Evolutionary conservation across 2,329 filamentous ascomycete genomes (phyloP).

Genomic region (Pyrenophora seminiperda): DNA sequence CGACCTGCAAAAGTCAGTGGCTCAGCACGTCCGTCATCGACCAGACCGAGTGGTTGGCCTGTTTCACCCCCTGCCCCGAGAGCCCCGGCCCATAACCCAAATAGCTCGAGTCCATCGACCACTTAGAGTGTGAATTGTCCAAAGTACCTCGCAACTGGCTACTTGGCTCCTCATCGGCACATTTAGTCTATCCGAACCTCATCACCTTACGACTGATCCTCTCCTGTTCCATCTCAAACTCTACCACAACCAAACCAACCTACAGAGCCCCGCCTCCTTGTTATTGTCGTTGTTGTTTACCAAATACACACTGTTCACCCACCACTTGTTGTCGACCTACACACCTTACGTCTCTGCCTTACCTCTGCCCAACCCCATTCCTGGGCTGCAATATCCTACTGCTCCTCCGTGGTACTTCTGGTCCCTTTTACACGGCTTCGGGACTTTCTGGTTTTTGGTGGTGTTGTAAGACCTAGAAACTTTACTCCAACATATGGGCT

Average conservation of each 20-base stretch:
- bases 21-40: conserved; percentile 42
- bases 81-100: conserved; percentile 42
- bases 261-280: conserved; percentile 17
- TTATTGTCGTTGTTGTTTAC: conserved; percentile 34
- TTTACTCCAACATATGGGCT: conserved; percentile 47
- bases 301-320: conserved; percentile 25
- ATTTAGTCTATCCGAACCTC: conserved; percentile 40
- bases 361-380: conserved; percentile 34
- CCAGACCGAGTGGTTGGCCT: conserved; percentile 44
- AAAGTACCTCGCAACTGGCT: conserved; percentile 44
- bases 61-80: conserved; percentile 44
- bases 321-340: conserved; percentile 15
- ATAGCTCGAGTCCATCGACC: conserved; percentile 46
- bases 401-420: conserved; percentile 18
- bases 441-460: conserved; percentile 15
- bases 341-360: conserved; percentile 32
- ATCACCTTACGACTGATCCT: conserved; percentile 31
- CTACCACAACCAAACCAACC: conserved; percentile 27
- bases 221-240: conserved; percentile 30
- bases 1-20: conserved; percentile 40
- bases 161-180: conserved; percentile 40
- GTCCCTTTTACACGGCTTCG: conserved; percentile 4
- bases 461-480: conserved; percentile 22
- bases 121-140: conserved; percentile 41
- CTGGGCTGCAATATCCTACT: conserved; percentile 23